These are phyloP conservation scores for Linderniella brevidens DNA, from an alignment of 257 asterid genomes.

Conservation along the genomic window DNA sequence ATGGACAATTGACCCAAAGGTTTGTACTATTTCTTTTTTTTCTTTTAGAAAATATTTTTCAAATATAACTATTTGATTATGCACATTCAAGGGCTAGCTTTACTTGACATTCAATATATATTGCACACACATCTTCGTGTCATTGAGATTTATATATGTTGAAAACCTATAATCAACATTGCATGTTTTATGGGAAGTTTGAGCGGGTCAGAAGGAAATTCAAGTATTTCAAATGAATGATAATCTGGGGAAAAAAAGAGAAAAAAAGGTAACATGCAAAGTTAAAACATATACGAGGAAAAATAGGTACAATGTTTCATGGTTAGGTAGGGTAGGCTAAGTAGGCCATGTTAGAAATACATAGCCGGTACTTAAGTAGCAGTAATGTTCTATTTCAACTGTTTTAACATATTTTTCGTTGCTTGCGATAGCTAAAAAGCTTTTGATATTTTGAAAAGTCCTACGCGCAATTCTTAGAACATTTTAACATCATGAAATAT, in stretches of 20 bases:
- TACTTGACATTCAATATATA: too few relatives aligned
- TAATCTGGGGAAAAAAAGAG: constrained; percentile 4
- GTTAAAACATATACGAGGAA: constrained; percentile 15
- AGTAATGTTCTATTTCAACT: constrained; percentile 3
- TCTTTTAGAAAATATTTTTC: too few relatives aligned
- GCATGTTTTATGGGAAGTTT: constrained; percentile 5
- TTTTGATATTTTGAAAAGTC: too few relatives aligned
- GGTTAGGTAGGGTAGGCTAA: constrained; percentile 22
- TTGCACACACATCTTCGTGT: too few relatives aligned
- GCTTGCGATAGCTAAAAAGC: too few relatives aligned
- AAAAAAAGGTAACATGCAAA: constrained; percentile 12
- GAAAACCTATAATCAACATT: neutral
- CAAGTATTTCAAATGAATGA: too few relatives aligned
- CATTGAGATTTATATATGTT: neutral
- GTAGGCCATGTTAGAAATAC: constrained; percentile 24
- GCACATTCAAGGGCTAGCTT: too few relatives aligned
- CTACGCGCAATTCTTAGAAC: too few relatives aligned
- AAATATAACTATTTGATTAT: neutral
- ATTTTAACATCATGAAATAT: too few relatives aligned
- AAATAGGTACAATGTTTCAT: constrained; percentile 21
- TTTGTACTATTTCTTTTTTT: neutral
- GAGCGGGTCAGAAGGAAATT: constrained; percentile 20
- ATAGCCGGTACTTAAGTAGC: constrained; percentile 20
- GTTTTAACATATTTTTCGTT: too few relatives aligned
- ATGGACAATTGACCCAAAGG: constrained; percentile 18